Percentiles rank a stretch among this genome's conserved stretches.
phyloP scores from a whole-genome alignment of 1,284 basidiomycete species.

The Sanguinoderma infundibulare region DNA sequence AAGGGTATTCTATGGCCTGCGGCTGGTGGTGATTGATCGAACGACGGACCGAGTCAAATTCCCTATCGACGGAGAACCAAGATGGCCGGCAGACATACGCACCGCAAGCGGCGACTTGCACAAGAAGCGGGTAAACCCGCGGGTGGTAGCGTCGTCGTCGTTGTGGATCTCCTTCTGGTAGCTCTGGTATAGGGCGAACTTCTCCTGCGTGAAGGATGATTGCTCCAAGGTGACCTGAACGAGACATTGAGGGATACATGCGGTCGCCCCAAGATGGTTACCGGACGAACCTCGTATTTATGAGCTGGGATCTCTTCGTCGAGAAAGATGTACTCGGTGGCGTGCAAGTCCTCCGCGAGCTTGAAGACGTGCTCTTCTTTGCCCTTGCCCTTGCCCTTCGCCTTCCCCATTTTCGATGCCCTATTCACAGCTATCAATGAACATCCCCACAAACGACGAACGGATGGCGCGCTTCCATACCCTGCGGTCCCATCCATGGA shows the following conservation, averaged over 20 bases:
- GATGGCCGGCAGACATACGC: background rate
- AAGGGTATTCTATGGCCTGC: constrained; percentile 66
- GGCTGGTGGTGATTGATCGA: constrained; percentile 2
- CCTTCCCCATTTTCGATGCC: background rate
- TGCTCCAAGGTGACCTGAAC: constrained; percentile 73
- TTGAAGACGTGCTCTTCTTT: constrained; percentile 32
- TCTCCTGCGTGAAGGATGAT: constrained; percentile 79
- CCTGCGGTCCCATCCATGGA: constrained; percentile 28
- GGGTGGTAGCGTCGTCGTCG: constrained; percentile 58
- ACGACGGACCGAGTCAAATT: too few species aligned
- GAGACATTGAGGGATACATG: background rate
- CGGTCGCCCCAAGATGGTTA: background rate
- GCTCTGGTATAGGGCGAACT: constrained; percentile 74
- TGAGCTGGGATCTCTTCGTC: constrained; percentile 37
- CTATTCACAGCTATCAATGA: background rate
- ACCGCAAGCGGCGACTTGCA: background rate
- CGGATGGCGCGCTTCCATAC: background rate
- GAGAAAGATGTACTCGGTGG: constrained; percentile 37
- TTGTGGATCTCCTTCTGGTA: constrained; percentile 84
- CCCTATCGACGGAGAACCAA: background rate
- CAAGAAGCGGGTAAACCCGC: constrained; percentile 75
- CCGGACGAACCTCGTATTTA: constrained; percentile 55
- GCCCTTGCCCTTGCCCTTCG: constrained; percentile 14
- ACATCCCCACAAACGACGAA: background rate
- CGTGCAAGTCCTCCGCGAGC: constrained; percentile 53